Percentiles rank a stretch among this genome's conserved stretches.
These are phyloP conservation scores for Suillus variegatus DNA, from an alignment of 768 basidiomycete genomes.

Conservation along the genomic window DNA sequence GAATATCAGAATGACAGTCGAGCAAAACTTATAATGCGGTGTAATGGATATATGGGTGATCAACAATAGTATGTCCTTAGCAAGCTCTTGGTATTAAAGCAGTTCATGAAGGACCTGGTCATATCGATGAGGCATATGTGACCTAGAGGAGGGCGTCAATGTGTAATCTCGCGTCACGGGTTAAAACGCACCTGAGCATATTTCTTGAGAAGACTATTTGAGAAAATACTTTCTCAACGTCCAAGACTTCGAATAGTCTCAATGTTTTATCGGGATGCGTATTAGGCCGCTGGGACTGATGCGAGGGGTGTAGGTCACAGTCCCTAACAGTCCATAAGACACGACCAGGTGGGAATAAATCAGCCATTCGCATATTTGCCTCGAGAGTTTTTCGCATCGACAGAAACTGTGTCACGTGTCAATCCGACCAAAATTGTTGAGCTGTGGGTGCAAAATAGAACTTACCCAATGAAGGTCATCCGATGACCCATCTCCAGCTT, in stretches of 20 bases:
- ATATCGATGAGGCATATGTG: constrained; percentile 82
- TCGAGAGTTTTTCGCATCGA: constrained; percentile 82
- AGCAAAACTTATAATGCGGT: not conserved
- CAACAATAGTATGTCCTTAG: not conserved
- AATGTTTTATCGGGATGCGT: constrained; percentile 22
- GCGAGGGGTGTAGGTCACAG: constrained; percentile 62
- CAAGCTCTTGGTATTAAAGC: constrained; percentile 35
- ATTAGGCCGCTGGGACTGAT: constrained; percentile 33
- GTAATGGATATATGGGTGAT: not conserved
- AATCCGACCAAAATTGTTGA: constrained; percentile 53
- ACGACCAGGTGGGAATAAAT: constrained; percentile 75
- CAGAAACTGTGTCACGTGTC: constrained; percentile 54
- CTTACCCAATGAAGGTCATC: constrained; percentile 55
- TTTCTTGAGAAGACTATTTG: constrained; percentile 82
- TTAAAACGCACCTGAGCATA: constrained; percentile 68
- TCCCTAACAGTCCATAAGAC: constrained; percentile 82
- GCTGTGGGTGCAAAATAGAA: constrained; percentile 18
- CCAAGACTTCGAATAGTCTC: constrained; percentile 74
- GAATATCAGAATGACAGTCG: not conserved
- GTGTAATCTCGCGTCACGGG: constrained; percentile 4
- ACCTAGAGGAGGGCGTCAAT: constrained; percentile 36
- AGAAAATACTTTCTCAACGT: constrained; percentile 75
- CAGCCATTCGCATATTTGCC: constrained; percentile 76
- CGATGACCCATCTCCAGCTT: constrained; percentile 54
- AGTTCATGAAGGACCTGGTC: constrained; percentile 74